phyloP scores from a whole-genome alignment of 1,284 basidiomycete genomes.

The Hypsizygus ulmarius region DNA sequence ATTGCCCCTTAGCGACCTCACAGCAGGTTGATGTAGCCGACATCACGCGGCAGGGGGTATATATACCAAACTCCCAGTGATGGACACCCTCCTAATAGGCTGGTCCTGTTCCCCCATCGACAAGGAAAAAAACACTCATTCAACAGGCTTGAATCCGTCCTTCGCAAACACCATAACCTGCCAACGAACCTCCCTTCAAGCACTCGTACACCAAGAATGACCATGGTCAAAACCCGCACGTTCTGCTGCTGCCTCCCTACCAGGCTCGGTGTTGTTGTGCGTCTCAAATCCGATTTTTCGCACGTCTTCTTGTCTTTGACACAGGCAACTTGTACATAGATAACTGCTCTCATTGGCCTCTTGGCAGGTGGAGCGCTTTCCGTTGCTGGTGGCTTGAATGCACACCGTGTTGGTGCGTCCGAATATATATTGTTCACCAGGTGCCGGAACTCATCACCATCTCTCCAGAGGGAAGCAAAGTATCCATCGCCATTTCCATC shows the following conservation, averaged over 20 bases:
- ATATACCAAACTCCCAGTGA: conserved; percentile 22
- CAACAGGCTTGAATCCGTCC: conserved; percentile 20
- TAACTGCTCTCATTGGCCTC: conserved; percentile 40
- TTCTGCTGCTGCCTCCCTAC: conserved; percentile 49
- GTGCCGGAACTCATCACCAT: background rate
- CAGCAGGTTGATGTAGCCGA: conserved; percentile 16
- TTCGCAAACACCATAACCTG: conserved; percentile 12
- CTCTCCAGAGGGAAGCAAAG: conserved; percentile 33
- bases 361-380: conserved; percentile 37
- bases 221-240: conserved; percentile 35
- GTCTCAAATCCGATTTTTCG: conserved; percentile 15
- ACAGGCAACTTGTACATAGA: conserved; percentile 17
- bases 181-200: conserved; percentile 18
- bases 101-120: conserved; percentile 33
- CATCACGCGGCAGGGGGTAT: conserved; percentile 21
- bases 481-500: conserved; percentile 37
- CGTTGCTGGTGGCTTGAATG: conserved; percentile 26
- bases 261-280: conserved; percentile 41
- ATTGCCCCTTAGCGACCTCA: conserved; percentile 5
- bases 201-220: conserved; percentile 22
- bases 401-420: conserved; percentile 14
- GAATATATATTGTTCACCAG: background rate
- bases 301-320: background rate
- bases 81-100: conserved; percentile 30
- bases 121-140: conserved; percentile 15